These are phyloP conservation scores for Candida nanaspora DNA, from an alignment of 805 yeast genomes.

Conservation along the genomic window DNA sequence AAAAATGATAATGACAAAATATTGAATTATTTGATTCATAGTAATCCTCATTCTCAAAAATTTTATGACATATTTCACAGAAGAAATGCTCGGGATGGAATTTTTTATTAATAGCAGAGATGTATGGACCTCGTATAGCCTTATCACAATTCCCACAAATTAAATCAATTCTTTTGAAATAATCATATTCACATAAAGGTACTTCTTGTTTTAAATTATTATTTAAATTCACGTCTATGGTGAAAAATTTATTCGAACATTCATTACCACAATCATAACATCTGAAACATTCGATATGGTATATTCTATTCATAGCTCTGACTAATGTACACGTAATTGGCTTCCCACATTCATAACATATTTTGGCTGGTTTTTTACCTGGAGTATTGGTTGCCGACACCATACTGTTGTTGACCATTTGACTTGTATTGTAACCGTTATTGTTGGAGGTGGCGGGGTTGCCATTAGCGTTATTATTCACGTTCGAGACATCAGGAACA, in stretches of 20 bases:
- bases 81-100: conserved; percentile 95
- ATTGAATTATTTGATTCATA: conserved; percentile 79
- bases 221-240: conserved; percentile 44
- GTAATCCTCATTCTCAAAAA: conserved; percentile 89
- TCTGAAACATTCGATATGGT: conserved; percentile 81
- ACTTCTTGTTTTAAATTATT: conserved; percentile 22
- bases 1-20: conserved; percentile 88
- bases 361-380: conserved; percentile 22
- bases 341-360: conserved; percentile 46
- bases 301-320: conserved; percentile 72
- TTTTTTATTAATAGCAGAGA: conserved; percentile 85
- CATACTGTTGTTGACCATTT: not conserved
- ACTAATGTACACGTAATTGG: conserved; percentile 71
- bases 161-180: conserved; percentile 75
- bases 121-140: conserved; percentile 87
- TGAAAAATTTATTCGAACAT: conserved; percentile 85
- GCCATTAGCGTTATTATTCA: not conserved
- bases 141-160: conserved; percentile 82
- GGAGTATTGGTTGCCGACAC: not conserved
- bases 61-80: conserved; percentile 78
- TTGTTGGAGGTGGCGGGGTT: not conserved
- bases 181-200: conserved; percentile 86
- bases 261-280: conserved; percentile 79
- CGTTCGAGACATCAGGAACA: conserved; percentile 7
- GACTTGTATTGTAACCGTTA: not conserved